Base-by-base conservation (phyloP, 2,329 filamentous ascomycete genomes). In the Colletotrichum zoysiae region DNA sequence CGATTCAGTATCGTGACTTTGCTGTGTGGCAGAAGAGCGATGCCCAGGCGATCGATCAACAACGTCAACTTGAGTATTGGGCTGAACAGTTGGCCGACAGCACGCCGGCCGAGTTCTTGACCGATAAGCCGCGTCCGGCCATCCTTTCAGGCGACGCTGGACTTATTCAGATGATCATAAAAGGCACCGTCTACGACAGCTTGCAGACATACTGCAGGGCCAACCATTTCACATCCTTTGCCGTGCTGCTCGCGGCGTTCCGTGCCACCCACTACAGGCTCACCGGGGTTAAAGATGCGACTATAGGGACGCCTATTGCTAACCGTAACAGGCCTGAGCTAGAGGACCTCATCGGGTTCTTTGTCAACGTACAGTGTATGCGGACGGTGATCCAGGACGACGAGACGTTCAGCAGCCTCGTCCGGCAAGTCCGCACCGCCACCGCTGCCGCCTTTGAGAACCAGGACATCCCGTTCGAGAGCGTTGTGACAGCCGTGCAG, bases 191-290 rank as follows among this genome's bases (percentile, higher is more conserved):
- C 8, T 73, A 72, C 0, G 33, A 59, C 18, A 33, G 30, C 5
- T 50, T 75, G n/a, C 71, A 67, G n/a, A 7, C 11, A 1, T 75
- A 74, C 44, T 75, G 74, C 61, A 42, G 69, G 53, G 73, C 9
- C 3, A 5, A 74, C 2, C 57, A 71, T 1, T 57, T 1, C n/a
- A 62, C 56, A 16, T 30, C 8, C 74, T 77, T 74, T 16, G 42
- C 67, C 2, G 75, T 76, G 1, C 75, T 79, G 1, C 63, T 78
- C 0, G 70, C 78, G 3, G 77, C 76, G 0, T 79, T 79, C 38
- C 74, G 77, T 0, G 75, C 74, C 0, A 65, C 78, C 0, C 78
- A 79, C 33, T 79, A 74, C 55, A 76, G 77, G n/a, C 76, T 79
- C 3, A 79, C 77, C 0, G 76, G 75, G 0, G 50, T 23, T 1